Percentiles rank a stretch among this genome's conserved stretches.
phyloP scores from a whole-genome alignment of 1,284 basidiomycete species.

The Trametes hirsuta region DNA sequence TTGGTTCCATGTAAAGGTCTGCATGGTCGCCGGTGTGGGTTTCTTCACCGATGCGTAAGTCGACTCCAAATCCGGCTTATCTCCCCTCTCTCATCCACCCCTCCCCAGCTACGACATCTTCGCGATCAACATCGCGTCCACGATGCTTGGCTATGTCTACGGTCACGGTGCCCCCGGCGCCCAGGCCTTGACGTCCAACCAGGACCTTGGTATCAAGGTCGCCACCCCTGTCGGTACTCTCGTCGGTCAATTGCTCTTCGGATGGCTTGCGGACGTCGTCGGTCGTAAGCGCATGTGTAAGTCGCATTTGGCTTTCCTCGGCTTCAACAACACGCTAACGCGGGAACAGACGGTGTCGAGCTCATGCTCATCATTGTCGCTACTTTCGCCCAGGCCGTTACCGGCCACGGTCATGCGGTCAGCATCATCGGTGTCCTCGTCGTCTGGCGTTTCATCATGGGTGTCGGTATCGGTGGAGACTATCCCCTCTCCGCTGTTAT shows the following conservation, averaged over 20 bases:
- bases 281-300: constrained; percentile 58
- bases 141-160: constrained; percentile 81
- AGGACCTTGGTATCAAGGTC: constrained; percentile 81
- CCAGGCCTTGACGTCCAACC: constrained; percentile 51
- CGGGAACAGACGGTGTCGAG: constrained; percentile 57
- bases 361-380: constrained; percentile 59
- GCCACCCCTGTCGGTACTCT: constrained; percentile 68
- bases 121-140: constrained; percentile 75
- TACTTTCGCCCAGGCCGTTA: constrained; percentile 51
- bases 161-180: constrained; percentile 35
- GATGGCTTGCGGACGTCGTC: constrained; percentile 55
- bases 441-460: constrained; percentile 56
- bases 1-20: constrained; percentile 68
- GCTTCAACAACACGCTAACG: constrained; percentile 29
- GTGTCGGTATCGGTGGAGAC: constrained; percentile 58
- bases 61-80: background rate
- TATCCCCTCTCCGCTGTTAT: constrained; percentile 56
- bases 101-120: constrained; percentile 66
- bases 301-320: constrained; percentile 8
- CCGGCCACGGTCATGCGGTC: constrained; percentile 56
- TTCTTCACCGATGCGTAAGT: constrained; percentile 81
- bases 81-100: background rate
- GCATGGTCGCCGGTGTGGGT: constrained; percentile 75
- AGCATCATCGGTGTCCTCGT: constrained; percentile 63
- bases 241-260: constrained; percentile 62